phyloP scores from a whole-genome alignment of 352 stramenopile genomes.

The Pythium insidiosum region DNA sequence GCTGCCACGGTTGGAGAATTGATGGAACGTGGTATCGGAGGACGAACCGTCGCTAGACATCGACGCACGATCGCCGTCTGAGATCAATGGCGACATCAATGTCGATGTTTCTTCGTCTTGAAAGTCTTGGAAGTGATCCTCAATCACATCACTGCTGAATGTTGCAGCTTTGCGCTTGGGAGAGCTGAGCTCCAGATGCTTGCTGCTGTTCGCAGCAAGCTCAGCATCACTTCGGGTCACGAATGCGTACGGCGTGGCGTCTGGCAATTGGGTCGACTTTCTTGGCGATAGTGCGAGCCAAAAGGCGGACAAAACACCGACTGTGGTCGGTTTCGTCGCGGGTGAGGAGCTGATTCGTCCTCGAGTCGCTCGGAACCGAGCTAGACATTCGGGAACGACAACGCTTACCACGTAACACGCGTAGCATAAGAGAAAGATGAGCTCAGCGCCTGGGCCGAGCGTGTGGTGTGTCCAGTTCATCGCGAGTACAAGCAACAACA shows the following conservation, averaged over 20 bases:
- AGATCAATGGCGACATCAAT: conserved; percentile 57
- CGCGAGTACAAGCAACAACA: conserved; percentile 35
- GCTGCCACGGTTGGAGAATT: conserved; percentile 30
- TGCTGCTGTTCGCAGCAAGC: no score
- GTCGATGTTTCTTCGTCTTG: conserved; percentile 15
- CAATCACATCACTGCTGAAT: conserved; percentile 43
- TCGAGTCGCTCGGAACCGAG: conserved; percentile 12
- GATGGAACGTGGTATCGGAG: no score
- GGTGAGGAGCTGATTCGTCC: neutral
- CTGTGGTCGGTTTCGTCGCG: neutral
- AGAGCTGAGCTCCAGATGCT: conserved; percentile 8
- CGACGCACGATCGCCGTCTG: conserved; percentile 28
- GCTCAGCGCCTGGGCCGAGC: conserved; percentile 20
- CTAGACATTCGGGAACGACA: conserved; percentile 42
- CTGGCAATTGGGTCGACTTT: conserved; percentile 1
- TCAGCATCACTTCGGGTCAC: conserved; percentile 26
- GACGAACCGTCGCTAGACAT: conserved; percentile 4
- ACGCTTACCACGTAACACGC: conserved; percentile 51
- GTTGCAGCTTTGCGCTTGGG: conserved; percentile 7
- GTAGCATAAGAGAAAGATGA: conserved; percentile 47
- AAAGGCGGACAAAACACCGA: conserved; percentile 57
- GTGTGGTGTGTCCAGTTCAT: neutral
- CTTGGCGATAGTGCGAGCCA: conserved; percentile 56
- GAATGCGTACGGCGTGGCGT: conserved; percentile 27
- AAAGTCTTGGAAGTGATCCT: conserved; percentile 57